These are phyloP conservation scores for Nidularia pulvinata DNA, from an alignment of 768 basidiomycete species.

Conservation along the genomic window DNA sequence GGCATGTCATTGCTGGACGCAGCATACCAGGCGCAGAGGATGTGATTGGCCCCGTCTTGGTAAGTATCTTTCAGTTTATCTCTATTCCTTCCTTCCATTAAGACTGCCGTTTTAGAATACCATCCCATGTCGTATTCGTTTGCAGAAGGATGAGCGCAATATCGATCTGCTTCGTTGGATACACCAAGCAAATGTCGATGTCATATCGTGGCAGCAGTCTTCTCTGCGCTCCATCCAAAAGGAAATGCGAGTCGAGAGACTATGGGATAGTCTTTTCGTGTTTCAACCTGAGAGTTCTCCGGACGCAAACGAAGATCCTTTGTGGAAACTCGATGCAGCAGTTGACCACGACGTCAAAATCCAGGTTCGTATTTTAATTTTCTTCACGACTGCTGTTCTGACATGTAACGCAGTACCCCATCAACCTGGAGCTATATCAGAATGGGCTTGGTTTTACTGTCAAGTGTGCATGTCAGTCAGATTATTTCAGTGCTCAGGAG, in stretches of 20 bases:
- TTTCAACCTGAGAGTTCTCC: slow-evolving; percentile 29
- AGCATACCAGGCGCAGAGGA: slow-evolving; percentile 35
- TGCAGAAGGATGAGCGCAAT: slow-evolving; percentile 20
- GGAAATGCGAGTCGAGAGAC: slow-evolving; percentile 16
- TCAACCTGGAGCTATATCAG: slow-evolving; percentile 41
- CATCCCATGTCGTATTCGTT: slow-evolving; percentile 37
- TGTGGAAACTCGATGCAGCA: slow-evolving; percentile 24
- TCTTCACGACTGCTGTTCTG: background rate
- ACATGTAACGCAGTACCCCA: slow-evolving; percentile 30
- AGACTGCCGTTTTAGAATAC: slow-evolving; percentile 32
- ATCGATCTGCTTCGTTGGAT: slow-evolving; percentile 30
- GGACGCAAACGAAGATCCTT: slow-evolving; percentile 10
- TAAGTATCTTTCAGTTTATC: slow-evolving; percentile 16
- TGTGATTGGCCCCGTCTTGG: slow-evolving; percentile 45
- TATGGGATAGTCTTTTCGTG: slow-evolving; percentile 44
- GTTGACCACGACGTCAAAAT: slow-evolving; percentile 14
- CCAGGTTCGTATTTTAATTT: slow-evolving; percentile 15
- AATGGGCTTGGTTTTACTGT: slow-evolving; percentile 22
- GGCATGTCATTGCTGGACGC: slow-evolving; percentile 44
- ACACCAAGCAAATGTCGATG: slow-evolving; percentile 33
- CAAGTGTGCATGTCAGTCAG: slow-evolving; percentile 29
- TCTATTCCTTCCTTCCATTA: background rate
- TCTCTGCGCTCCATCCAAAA: slow-evolving; percentile 42
- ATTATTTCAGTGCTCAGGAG: slow-evolving; percentile 18
- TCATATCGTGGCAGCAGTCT: slow-evolving; percentile 41